These are phyloP conservation scores for Blastobotrys petasosporus DNA, from an alignment of 1,139 yeast genomes.

Conservation along the genomic window DNA sequence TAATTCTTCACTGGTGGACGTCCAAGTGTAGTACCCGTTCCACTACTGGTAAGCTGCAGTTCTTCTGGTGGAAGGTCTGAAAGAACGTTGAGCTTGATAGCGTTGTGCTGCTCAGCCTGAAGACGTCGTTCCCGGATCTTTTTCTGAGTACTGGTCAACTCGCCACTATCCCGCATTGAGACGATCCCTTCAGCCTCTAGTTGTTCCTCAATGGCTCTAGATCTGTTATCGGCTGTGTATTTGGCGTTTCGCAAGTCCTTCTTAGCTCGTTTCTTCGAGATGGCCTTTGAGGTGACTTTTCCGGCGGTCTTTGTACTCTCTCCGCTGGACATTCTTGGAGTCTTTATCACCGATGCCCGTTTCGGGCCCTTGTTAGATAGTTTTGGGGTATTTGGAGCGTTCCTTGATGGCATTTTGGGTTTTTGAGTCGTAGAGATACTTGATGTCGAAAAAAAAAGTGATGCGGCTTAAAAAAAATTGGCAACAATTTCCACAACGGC, in stretches of 20 bases:
- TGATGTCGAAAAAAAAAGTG: constrained; percentile 1
- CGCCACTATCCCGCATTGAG: constrained; percentile 46
- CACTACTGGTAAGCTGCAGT: constrained; percentile 42
- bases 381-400: constrained; percentile 27
- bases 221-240: constrained; percentile 37
- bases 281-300: constrained; percentile 38
- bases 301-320: constrained; percentile 53
- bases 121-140: constrained; percentile 30
- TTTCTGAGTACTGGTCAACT: constrained; percentile 27
- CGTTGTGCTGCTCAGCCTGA: constrained; percentile 34
- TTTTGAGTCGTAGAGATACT: not conserved
- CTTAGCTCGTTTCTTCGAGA: constrained; percentile 75
- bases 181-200: constrained; percentile 37
- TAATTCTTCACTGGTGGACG: constrained; percentile 35
- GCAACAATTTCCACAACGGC: no score
- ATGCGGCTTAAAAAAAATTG: constrained; percentile 9
- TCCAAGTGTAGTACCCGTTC: constrained; percentile 83
- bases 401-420: constrained; percentile 62
- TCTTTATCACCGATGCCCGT: not conserved
- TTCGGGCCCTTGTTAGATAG: constrained; percentile 39
- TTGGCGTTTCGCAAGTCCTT: constrained; percentile 76
- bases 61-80: constrained; percentile 55
- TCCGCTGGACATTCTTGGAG: constrained; percentile 1
- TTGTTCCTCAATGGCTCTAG: constrained; percentile 29
- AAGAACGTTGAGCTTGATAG: constrained; percentile 64